Percentiles rank a stretch among this genome's conserved stretches.
These are phyloP conservation scores for Rhodosporidiobolus sp. DNA, from an alignment of 768 basidiomycete genomes.

Conservation along the genomic window DNA sequence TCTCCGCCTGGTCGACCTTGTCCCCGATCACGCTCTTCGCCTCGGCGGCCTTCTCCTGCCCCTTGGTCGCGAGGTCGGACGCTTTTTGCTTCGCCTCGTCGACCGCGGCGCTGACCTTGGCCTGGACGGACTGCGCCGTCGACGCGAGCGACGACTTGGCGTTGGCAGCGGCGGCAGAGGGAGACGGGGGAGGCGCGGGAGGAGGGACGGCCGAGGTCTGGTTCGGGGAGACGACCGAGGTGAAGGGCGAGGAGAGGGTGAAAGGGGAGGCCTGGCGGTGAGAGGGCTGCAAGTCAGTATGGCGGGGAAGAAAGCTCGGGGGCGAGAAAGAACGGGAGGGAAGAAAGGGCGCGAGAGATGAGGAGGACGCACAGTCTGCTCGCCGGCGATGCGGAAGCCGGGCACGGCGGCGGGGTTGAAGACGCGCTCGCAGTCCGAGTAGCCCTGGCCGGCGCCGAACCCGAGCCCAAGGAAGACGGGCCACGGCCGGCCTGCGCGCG, in stretches of 20 bases:
- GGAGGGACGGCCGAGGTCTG: constrained; percentile 16
- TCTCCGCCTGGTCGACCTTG: constrained; percentile 10
- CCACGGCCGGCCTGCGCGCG: constrained; percentile 75
- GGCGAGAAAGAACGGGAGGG: background rate
- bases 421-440: constrained; percentile 86
- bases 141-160: background rate
- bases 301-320: background rate
- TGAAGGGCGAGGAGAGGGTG: constrained; percentile 8
- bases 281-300: too few species aligned
- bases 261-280: constrained; percentile 2
- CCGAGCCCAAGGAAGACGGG: constrained; percentile 72
- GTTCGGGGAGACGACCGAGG: background rate
- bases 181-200: background rate
- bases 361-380: constrained; percentile 2
- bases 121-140: background rate
- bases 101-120: constrained; percentile 16
- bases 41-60: constrained; percentile 20
- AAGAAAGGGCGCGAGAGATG: background rate
- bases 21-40: constrained; percentile 4
- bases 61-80: background rate
- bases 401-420: constrained; percentile 88
- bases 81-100: constrained; percentile 26
- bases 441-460: constrained; percentile 80
- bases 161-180: background rate
- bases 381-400: constrained; percentile 50